Base-by-base conservation (phyloP, 2,329 filamentous ascomycete genomes). In the Raffaelea ambrosiae region DNA sequence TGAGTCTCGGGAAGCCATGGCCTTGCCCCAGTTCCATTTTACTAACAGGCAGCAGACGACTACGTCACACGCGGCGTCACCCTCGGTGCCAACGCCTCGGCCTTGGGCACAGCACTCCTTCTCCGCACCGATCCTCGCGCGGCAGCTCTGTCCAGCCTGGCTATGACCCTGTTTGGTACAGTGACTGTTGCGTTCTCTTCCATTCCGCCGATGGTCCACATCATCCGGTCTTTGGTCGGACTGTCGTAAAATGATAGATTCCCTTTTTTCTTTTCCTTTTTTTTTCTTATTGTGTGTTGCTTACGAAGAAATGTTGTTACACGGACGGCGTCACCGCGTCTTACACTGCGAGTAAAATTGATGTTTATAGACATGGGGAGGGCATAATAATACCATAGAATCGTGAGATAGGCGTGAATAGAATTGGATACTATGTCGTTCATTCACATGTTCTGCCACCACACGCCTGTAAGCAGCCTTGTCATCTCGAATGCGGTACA, bases 31-130 rank as follows among this genome's bases (percentile, higher is more conserved):
- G 26, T 7, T n/a, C 26, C 16, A 40, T 3, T 14, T 39, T 14
- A 21, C 40, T 33, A 18, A 22, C 23, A 13, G 2, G 5, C n/a
- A n/a, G 3, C 43, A 73, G 77, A 81, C 54, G 79, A 81, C 59
- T 83, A 81, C 51, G 76, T 82, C 31, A 81, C 77, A 1, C 64
- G 76, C n/a, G 78, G 79, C 10, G 75, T 83, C 4, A 76, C 76
- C 1, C 59, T 81, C n/a, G 77, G 78, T 4, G 74, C 73, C 2
- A 81, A 81, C 57, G 78, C 76, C 0, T 76, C 73, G 4, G 78
- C 77, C 5, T 76, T 82, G 36, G 77, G 70, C 1, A 81, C 78
- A 3, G 77, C 79, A 0, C 57, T 80, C 31, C 62, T 82, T 2
- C 60, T 82, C 2, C 65, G 69, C 2, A 73, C 71, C 1, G 77